These are phyloP conservation scores for Daedalea quercina DNA, from an alignment of 768 basidiomycete genomes.

Conservation along the genomic window DNA sequence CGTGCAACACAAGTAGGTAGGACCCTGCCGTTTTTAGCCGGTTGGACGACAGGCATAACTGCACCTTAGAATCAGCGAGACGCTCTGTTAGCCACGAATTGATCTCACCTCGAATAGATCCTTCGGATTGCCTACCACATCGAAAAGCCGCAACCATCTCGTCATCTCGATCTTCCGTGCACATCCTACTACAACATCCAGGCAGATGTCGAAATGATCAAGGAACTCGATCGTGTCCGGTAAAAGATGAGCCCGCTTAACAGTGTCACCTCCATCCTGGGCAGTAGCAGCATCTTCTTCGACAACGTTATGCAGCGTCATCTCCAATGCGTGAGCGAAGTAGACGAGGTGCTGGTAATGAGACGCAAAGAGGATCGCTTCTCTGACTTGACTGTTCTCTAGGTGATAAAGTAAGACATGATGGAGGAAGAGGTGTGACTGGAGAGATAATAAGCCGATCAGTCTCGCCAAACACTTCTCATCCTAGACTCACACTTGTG, in stretches of 20 bases:
- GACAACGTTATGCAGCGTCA: slow-evolving; percentile 87
- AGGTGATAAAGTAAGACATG: slow-evolving; percentile 85
- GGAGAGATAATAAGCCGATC: too few species aligned
- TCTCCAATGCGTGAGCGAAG: slow-evolving; percentile 91
- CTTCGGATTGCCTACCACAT: slow-evolving; percentile 86
- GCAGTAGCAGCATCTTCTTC: slow-evolving; percentile 63
- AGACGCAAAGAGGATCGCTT: slow-evolving; percentile 81
- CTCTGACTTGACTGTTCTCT: slow-evolving; percentile 49
- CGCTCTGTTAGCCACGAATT: background rate
- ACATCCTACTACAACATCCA: slow-evolving; percentile 94
- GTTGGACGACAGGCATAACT: slow-evolving; percentile 71
- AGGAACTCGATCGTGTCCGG: slow-evolving; percentile 79
- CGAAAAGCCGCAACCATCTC: slow-evolving; percentile 84
- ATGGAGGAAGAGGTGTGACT: slow-evolving; percentile 94
- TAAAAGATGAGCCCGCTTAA: slow-evolving; percentile 31
- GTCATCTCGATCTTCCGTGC: slow-evolving; percentile 95
- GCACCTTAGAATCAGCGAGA: background rate
- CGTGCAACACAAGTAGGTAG: slow-evolving; percentile 90
- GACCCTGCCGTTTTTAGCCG: slow-evolving; percentile 85
- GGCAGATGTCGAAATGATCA: slow-evolving; percentile 85
- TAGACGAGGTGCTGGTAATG: slow-evolving; percentile 86
- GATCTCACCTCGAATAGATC: slow-evolving; percentile 76
- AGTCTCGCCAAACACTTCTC: too few species aligned
- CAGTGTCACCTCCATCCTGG: slow-evolving; percentile 7
- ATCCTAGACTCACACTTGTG: slow-evolving; percentile 60